Conservation (phyloP, 345 rosid species). For the Eucalyptus viminalis region DNA sequence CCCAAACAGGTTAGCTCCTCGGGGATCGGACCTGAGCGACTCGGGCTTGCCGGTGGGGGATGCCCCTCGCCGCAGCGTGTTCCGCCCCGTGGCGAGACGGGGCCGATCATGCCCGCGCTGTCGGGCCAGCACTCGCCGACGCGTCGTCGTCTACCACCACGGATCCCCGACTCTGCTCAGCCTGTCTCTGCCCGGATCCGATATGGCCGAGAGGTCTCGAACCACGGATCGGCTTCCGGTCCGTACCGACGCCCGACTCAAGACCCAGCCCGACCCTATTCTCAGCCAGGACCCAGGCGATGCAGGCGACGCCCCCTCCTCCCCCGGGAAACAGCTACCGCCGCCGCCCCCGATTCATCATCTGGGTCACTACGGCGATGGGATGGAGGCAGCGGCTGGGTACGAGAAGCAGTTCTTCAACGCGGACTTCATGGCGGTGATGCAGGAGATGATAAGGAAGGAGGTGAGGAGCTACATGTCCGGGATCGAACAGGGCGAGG, state of each 20-base stretch:
- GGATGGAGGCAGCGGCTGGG: neutral
- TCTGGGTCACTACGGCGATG: neutral
- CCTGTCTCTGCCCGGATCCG: constrained; percentile 63
- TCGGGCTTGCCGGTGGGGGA: constrained; percentile 19
- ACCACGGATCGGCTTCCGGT: neutral
- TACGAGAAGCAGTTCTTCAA: constrained; percentile 46
- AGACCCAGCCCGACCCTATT: neutral
- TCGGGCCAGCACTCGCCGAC: constrained; percentile 12
- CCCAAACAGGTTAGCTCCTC: constrained; percentile 61
- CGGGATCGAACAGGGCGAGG: constrained; percentile 40
- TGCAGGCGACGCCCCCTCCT: neutral
- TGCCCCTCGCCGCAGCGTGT: constrained; percentile 31
- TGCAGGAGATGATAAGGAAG: constrained; percentile 67
- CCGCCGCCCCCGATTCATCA: neutral
- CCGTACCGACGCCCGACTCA: neutral
- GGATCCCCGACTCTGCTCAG: constrained; percentile 53
- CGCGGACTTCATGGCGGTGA: constrained; percentile 42
- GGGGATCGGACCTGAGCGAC: constrained; percentile 64
- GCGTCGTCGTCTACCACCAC: constrained; percentile 14
- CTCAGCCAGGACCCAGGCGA: neutral
- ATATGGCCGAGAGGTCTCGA: constrained; percentile 12
- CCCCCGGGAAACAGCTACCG: neutral
- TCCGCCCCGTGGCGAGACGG: constrained; percentile 18
- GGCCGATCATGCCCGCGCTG: constrained; percentile 18
- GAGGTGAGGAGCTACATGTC: constrained; percentile 69